Evolutionary conservation across 306 rosid genomes (phyloP), one percentile per base, ranked within the genome.

Genomic region (Dalbergia cochinchinensis): DNA sequence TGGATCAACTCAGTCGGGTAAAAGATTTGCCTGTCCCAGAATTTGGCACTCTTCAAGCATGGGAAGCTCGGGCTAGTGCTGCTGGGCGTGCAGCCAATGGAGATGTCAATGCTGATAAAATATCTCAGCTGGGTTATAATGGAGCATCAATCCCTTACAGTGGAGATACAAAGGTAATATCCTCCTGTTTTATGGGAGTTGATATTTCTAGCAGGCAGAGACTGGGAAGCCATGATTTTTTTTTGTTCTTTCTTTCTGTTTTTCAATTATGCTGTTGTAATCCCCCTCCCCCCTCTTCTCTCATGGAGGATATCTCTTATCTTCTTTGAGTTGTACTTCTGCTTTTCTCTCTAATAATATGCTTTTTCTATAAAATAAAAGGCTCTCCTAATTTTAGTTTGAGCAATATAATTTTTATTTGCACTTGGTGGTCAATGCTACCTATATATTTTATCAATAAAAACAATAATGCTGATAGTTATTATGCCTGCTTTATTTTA

Each of bases 11-110:
- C 60, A 83, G 60, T 64, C 86, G 93, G 69, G 93, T 92, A 54
- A 92, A 92, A 86, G 97, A 92, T 82, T 87, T 92, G 79, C 83
- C 91, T 65, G 89, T 84, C 83, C 94, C 97, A 10, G 97, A 90
- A 62, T 88, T 90, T 81, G 92, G 92, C 71, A 86, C 55, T 81
- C 97, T 92, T 85, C 89, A 74, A 83, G 91, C 97, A 81, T 92
- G 97, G 97, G 97, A 92, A 81, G 93, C 87, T 34, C 88, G 90
- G 71, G 94, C 94, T 54, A 84, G 89, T 82, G 89, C 90, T 51
- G 88, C 90, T 67, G 87, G 85, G 73, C 94, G 90, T 82, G 90
- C 86, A 13, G 91, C 78, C 73, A 85, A 90, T 81, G 91, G 93
- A 37, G 91, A 88, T 71, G 70, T 76, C 55, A 82, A 84, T 39